Conservation (phyloP, 78 protist species). For the Diacronema lutheri region DNA sequence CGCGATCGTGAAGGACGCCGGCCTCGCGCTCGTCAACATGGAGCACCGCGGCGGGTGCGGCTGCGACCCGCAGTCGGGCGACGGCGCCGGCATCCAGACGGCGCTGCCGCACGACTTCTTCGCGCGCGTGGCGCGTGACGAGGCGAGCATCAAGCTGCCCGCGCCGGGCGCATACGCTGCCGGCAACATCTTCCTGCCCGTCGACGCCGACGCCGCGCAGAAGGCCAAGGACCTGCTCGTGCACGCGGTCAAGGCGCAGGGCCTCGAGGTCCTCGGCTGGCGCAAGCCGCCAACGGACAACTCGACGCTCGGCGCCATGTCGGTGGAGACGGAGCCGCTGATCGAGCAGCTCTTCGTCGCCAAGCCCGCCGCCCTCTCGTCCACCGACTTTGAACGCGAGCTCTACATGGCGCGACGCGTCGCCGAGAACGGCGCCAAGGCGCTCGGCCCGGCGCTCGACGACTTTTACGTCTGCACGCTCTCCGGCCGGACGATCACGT, state of each 20-base stretch:
- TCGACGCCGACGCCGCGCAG: not conserved
- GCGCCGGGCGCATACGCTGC: no score
- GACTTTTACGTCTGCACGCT: not conserved
- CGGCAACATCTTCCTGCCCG: constrained; percentile 32
- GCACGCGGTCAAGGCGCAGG: not conserved
- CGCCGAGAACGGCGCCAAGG: not conserved
- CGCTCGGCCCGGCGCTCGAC: not conserved
- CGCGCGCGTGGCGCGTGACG: not conserved
- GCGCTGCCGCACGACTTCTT: constrained; percentile 20
- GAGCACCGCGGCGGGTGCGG: constrained; percentile 54
- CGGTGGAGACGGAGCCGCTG: constrained; percentile 22
- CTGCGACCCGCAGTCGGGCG: constrained; percentile 43
- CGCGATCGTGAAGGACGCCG: not conserved
- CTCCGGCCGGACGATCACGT: constrained; percentile 2
- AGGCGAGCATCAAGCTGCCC: not conserved
- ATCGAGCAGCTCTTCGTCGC: constrained; percentile 33
- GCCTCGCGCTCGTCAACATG: constrained; percentile 37
- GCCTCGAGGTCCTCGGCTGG: constrained; percentile 28
- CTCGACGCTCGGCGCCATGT: constrained; percentile 2
- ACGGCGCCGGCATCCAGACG: constrained; percentile 51
- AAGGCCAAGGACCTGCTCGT: not conserved
- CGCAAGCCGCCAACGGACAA: constrained; percentile 21
- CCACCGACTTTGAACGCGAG: constrained; percentile 3
- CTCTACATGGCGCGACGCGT: constrained; percentile 13
- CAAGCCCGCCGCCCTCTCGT: not conserved